Conservation (phyloP, 306 rosid species). For the Senna siamea region DNA sequence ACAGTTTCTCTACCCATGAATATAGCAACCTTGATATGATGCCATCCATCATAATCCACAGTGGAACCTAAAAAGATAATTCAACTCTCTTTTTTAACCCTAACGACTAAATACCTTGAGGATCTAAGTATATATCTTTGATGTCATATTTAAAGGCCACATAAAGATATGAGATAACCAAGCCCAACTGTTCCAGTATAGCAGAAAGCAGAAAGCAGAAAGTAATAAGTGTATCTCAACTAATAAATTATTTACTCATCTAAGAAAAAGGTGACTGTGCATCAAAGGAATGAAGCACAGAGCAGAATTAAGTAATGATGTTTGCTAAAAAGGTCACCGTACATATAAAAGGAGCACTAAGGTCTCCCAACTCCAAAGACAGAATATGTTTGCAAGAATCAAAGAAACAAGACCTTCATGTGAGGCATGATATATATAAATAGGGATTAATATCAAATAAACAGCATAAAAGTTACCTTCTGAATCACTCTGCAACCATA, state of each 20-base stretch:
- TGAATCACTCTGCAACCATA: slow-evolving; percentile 99
- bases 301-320: slow-evolving; percentile 17
- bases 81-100: slow-evolving; percentile 2
- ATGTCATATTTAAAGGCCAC: neutral
- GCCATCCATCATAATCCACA: slow-evolving; percentile 11
- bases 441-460: slow-evolving; percentile 31
- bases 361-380: neutral
- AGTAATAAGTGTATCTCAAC: slow-evolving; percentile 30
- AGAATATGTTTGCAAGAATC: slow-evolving; percentile 27
- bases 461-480: slow-evolving; percentile 65
- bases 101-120: slow-evolving; percentile 22
- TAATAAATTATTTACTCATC: slow-evolving; percentile 26
- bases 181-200: slow-evolving; percentile 23
- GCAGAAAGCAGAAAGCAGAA: slow-evolving; percentile 39
- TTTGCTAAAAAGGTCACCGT: slow-evolving; percentile 11
- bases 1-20: neutral
- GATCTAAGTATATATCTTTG: slow-evolving; percentile 12
- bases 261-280: slow-evolving; percentile 15
- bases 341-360: slow-evolving; percentile 25
- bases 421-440: neutral
- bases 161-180: slow-evolving; percentile 20
- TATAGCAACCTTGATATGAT: neutral
- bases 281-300: slow-evolving; percentile 25
- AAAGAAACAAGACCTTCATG: slow-evolving; percentile 22
- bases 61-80: slow-evolving; percentile 9